Conservation (phyloP, 257 asterid species). For the Catharanthus roseus region DNA sequence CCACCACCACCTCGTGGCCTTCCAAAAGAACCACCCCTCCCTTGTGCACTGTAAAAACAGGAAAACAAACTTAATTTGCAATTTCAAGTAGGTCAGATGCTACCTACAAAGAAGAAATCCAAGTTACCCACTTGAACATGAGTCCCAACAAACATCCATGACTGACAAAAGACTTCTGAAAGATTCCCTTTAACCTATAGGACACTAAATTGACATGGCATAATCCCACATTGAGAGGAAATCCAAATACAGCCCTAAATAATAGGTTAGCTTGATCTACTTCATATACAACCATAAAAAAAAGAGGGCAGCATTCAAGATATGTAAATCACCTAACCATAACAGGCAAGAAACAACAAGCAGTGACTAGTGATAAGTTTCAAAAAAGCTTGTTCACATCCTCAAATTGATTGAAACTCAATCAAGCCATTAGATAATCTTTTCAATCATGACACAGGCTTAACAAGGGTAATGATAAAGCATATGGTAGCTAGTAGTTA, state of each 20-base stretch:
- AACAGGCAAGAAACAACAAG: background rate
- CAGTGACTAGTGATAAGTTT: background rate
- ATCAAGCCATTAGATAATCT: background rate
- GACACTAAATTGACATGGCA: too few relatives aligned
- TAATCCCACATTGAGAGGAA: too few relatives aligned
- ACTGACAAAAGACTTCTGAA: background rate
- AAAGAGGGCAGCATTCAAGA: background rate
- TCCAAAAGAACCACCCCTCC: conserved; percentile 42
- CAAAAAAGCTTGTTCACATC: too few relatives aligned
- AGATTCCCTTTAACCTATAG: background rate
- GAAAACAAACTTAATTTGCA: conserved; percentile 3
- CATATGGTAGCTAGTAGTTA: conserved; percentile 17
- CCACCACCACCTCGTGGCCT: conserved; percentile 36
- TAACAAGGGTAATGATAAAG: background rate
- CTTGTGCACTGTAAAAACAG: conserved; percentile 29
- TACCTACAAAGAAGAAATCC: background rate
- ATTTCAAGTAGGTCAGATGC: background rate
- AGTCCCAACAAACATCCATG: too few relatives aligned
- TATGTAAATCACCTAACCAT: background rate
- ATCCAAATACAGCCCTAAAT: background rate
- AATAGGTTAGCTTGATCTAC: too few relatives aligned
- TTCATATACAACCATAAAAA: background rate
- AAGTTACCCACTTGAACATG: too few relatives aligned
- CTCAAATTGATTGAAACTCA: background rate
- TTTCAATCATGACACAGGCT: background rate